These are phyloP conservation scores for Noccaea bulbosa DNA, from an alignment of 345 rosid genomes.

Conservation along the genomic window DNA sequence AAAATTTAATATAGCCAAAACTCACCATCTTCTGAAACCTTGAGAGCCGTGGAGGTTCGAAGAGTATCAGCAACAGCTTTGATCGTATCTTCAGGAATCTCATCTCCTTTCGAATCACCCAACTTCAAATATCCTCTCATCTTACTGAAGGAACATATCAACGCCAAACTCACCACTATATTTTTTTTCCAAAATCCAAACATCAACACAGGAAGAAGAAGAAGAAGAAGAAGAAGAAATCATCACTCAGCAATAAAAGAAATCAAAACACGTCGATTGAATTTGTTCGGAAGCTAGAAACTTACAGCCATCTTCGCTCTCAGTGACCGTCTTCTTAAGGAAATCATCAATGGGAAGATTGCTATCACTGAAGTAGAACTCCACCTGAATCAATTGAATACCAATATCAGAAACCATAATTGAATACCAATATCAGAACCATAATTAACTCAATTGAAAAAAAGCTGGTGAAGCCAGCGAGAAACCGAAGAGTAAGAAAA, in stretches of 20 bases:
- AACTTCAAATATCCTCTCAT: conserved; percentile 84
- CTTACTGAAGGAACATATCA: conserved; percentile 90
- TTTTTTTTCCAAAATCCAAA: conserved; percentile 42
- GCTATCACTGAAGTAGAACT: conserved; percentile 95
- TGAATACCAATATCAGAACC: conserved; percentile 3
- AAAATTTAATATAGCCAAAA: no score
- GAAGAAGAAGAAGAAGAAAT: neutral
- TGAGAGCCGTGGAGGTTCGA: conserved; percentile 67
- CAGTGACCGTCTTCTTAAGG: conserved; percentile 60
- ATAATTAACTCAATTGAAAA: neutral
- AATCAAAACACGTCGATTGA: neutral
- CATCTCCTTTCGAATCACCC: conserved; percentile 66
- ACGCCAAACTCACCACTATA: conserved; percentile 81
- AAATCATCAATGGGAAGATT: conserved; percentile 85
- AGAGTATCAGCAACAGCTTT: conserved; percentile 86
- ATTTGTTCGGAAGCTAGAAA: neutral
- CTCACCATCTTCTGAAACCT: conserved; percentile 90
- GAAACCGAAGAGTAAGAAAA: neutral
- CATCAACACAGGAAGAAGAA: conserved; percentile 26
- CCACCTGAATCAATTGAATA: conserved; percentile 59
- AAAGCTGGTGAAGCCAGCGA: conserved; percentile 1
- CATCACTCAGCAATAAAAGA: neutral
- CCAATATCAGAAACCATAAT: neutral
- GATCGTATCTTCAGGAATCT: conserved; percentile 70
- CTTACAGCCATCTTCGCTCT: conserved; percentile 83